These are phyloP conservation scores for Zygosaccharomyces pseudorouxii DNA, from an alignment of 805 yeast species.

Conservation along the genomic window DNA sequence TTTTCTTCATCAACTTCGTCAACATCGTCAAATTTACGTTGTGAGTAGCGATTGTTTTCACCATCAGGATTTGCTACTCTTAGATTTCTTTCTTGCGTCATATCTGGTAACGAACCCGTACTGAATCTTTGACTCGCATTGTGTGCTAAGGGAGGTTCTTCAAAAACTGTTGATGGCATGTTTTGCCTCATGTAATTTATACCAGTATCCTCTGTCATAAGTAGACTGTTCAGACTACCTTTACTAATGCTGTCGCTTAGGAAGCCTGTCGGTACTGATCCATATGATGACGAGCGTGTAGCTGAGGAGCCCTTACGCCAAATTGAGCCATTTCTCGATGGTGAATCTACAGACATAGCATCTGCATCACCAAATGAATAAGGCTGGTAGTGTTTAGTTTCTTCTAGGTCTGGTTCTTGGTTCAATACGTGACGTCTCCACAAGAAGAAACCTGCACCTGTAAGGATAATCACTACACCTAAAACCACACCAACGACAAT, in stretches of 20 bases:
- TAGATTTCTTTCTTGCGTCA: constrained; percentile 38
- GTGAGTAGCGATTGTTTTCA: constrained; percentile 13
- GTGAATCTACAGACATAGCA: constrained; percentile 25
- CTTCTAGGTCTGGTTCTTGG: constrained; percentile 42
- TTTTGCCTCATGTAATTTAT: constrained; percentile 6
- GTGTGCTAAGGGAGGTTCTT: constrained; percentile 32
- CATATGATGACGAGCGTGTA: constrained; percentile 11
- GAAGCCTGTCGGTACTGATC: constrained; percentile 13
- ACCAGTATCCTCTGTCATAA: constrained; percentile 3
- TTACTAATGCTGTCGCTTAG: constrained; percentile 13
- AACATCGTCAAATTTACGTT: constrained; percentile 7
- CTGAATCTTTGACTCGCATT: constrained; percentile 48
- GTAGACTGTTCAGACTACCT: constrained; percentile 6
- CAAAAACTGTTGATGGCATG: constrained; percentile 18
- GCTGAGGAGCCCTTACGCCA: constrained; percentile 14
- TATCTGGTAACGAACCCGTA: constrained; percentile 52
- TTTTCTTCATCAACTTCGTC: constrained; percentile 13
- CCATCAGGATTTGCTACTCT: constrained; percentile 47
- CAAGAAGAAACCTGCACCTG: constrained; percentile 40
- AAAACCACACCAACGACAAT: constrained; percentile 51
- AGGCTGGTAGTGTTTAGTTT: constrained; percentile 35
- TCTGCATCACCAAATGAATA: constrained; percentile 35
- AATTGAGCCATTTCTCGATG: constrained; percentile 14
- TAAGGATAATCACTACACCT: constrained; percentile 40
- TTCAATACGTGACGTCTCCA: constrained; percentile 38